Evolutionary conservation across 2,329 filamentous ascomycete species (phyloP).

Genomic region (Boeremia lycopersici): DNA sequence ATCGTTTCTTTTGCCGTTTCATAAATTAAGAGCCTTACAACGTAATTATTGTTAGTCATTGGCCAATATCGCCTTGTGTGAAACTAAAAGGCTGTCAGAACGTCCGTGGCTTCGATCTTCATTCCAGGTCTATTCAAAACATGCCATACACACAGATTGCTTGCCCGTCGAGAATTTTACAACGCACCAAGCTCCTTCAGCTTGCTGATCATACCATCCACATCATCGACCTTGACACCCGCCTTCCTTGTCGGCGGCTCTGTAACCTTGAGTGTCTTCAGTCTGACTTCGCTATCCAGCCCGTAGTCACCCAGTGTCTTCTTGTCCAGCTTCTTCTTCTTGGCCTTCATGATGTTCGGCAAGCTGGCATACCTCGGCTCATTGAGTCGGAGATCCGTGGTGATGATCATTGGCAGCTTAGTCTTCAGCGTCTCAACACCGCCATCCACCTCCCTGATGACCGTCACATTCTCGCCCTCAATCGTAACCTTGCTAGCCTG

Average conservation of each 20-base stretch:
- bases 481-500: slow-evolving; percentile 87
- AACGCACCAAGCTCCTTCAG: slow-evolving; percentile 95
- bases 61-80: background rate
- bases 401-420: slow-evolving; percentile 90
- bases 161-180: slow-evolving; percentile 52
- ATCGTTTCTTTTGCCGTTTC: background rate
- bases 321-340: slow-evolving; percentile 99
- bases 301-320: slow-evolving; percentile 78
- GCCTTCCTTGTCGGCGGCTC: slow-evolving; percentile 89
- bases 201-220: slow-evolving; percentile 91
- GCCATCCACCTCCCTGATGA: slow-evolving; percentile 93
- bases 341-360: slow-evolving; percentile 99
- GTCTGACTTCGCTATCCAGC: slow-evolving; percentile 72
- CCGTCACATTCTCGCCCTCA: slow-evolving; percentile 71
- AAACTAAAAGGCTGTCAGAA: background rate
- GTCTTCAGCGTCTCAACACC: slow-evolving; percentile 88
- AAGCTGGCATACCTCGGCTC: slow-evolving; percentile 93
- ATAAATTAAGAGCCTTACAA: too few species aligned
- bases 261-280: slow-evolving; percentile 89
- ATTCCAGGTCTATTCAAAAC: slow-evolving; percentile 1
- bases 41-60: background rate
- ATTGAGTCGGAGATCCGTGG: slow-evolving; percentile 91
- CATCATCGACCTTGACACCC: slow-evolving; percentile 95
- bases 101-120: background rate
- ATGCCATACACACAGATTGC: background rate